These are phyloP conservation scores for Globisporangium parvum DNA, from an alignment of 352 stramenopile species.

Conservation along the genomic window DNA sequence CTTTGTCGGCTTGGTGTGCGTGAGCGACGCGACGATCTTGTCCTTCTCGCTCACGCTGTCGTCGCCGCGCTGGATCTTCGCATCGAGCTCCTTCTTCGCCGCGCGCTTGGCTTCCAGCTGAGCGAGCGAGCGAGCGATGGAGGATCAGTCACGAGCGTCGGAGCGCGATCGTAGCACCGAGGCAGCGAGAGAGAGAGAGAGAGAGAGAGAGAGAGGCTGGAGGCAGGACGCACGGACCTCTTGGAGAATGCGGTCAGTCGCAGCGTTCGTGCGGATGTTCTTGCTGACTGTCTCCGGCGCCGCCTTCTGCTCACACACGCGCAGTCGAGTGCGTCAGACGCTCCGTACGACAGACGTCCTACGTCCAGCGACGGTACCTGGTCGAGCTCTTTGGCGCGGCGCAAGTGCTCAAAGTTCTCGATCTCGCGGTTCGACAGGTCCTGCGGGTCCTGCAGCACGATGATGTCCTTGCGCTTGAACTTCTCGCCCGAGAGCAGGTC, in stretches of 20 bases:
- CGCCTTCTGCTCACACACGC: slow-evolving; percentile 6
- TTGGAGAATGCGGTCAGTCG: slow-evolving; percentile 76
- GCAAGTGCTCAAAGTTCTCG: slow-evolving; percentile 96
- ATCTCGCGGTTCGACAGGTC: slow-evolving; percentile 92
- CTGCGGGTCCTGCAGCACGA: slow-evolving; percentile 94
- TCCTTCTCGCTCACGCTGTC: slow-evolving; percentile 65
- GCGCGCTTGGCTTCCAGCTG: slow-evolving; percentile 59
- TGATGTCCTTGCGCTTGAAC: slow-evolving; percentile 92
- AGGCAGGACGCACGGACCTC: slow-evolving; percentile 25
- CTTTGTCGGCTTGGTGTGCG: slow-evolving; percentile 36
- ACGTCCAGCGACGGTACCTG: slow-evolving; percentile 15
- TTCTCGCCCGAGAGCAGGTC: slow-evolving; percentile 92
- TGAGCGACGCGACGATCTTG: slow-evolving; percentile 68
- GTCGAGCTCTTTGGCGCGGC: slow-evolving; percentile 46
- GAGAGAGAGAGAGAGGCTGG: not conserved
- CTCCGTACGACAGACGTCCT: not conserved
- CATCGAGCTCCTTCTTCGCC: slow-evolving; percentile 57
- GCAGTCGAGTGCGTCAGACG: not conserved
- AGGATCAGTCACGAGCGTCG: not conserved
- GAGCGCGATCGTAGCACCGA: not conserved
- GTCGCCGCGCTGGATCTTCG: slow-evolving; percentile 53
- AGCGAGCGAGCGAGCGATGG: not conserved
- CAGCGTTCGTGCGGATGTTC: slow-evolving; percentile 81
- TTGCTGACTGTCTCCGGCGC: slow-evolving; percentile 17
- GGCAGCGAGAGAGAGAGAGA: not conserved